Percentiles rank a stretch among this genome's conserved stretches.
Evolutionary conservation across 495 filamentous ascomycete species (phyloP).

Genomic region (Extremus antarcticus): DNA sequence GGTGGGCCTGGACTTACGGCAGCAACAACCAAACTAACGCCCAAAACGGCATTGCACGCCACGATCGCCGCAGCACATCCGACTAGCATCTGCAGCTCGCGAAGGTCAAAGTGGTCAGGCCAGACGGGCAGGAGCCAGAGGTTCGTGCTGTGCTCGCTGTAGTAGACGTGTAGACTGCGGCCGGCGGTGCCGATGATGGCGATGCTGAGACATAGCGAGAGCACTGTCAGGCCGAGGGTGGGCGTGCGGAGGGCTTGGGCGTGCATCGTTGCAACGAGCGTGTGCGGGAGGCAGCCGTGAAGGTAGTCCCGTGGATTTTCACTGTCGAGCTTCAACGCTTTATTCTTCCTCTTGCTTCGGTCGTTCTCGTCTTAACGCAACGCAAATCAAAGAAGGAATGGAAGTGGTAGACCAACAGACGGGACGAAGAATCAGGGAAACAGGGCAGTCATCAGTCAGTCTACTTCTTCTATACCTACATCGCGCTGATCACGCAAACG

Average conservation of each 20-base stretch:
- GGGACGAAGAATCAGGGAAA: no score
- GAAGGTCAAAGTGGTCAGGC: constrained; percentile 29
- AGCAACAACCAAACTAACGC: constrained; percentile 19
- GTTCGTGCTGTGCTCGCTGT: constrained; percentile 25
- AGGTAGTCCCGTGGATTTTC: no score
- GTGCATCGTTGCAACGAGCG: background rate
- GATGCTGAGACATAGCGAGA: constrained; percentile 19
- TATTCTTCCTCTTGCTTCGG: background rate
- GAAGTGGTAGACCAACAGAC: no score
- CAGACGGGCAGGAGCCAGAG: constrained; percentile 32
- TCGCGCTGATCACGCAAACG: background rate
- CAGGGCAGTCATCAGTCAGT: background rate
- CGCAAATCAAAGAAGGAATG: no score
- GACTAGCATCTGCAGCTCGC: constrained; percentile 26
- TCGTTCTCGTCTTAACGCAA: no score
- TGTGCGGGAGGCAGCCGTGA: no score
- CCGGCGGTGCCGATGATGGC: constrained; percentile 25
- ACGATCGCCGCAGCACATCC: constrained; percentile 21
- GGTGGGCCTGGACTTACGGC: constrained; percentile 18
- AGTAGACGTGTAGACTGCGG: constrained; percentile 25
- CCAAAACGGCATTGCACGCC: constrained; percentile 20
- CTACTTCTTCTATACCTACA: background rate
- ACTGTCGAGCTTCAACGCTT: background rate
- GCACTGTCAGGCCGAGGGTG: constrained; percentile 12
- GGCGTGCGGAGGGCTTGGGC: constrained; percentile 4